Evolutionary conservation across 1,139 yeast genomes (phyloP).

Genomic region (Zygotorulaspora mrakii): DNA sequence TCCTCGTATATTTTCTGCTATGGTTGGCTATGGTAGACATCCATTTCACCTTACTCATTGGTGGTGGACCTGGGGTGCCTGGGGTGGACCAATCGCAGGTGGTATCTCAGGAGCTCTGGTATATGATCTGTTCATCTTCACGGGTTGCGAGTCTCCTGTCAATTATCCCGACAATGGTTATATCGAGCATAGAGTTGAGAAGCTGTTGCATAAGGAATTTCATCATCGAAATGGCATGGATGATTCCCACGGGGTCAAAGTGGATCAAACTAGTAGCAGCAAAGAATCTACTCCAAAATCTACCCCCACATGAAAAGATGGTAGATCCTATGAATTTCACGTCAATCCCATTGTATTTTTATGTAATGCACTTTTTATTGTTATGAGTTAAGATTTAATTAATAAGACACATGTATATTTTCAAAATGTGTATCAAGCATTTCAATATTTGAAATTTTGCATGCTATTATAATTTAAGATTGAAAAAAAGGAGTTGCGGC

Average conservation of each 20-base stretch:
- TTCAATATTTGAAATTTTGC: too few relatives aligned
- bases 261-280: constrained; percentile 10
- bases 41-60: constrained; percentile 26
- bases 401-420: too few relatives aligned
- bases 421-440: too few relatives aligned
- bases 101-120: constrained; percentile 41
- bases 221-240: constrained; percentile 2
- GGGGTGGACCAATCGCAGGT: constrained; percentile 43
- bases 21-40: constrained; percentile 43
- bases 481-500: too few relatives aligned
- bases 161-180: constrained; percentile 35
- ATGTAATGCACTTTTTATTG: background rate
- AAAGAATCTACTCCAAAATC: constrained; percentile 5
- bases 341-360: background rate
- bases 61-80: constrained; percentile 38
- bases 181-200: constrained; percentile 17
- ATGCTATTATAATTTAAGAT: too few relatives aligned
- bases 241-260: constrained; percentile 3
- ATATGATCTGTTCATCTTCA: constrained; percentile 42
- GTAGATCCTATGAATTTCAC: background rate
- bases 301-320: constrained; percentile 2
- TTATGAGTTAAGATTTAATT: too few relatives aligned
- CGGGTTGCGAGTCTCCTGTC: constrained; percentile 42
- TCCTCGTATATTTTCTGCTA: constrained; percentile 42
- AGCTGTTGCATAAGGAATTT: constrained; percentile 12